Evolutionary conservation across 768 basidiomycete species (phyloP), one percentile per base, ranked within the genome.

Genomic region (Amanita subjunquillea): DNA sequence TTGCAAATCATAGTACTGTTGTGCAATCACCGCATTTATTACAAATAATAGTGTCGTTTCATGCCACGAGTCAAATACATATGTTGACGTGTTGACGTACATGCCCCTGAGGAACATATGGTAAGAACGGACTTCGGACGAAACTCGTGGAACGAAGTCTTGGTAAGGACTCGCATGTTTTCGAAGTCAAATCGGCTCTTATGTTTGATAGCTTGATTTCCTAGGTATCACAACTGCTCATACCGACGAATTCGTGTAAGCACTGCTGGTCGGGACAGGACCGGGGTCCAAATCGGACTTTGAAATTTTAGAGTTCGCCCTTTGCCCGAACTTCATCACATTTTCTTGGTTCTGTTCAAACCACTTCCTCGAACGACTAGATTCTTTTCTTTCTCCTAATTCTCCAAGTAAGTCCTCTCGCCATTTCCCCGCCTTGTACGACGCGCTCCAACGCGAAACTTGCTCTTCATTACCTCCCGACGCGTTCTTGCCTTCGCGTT

Each of bases 271-370:
- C 25, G 5, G 43, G 43, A 53, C 41, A 44, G 8, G 25, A 7
- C 62, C 71, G 71, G 73, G 63, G 62, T 62, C 48, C 64, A 58
- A 73, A 73, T 69, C 73, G 61, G 73, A 69, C 62, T 71, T 72
- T 71, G 38, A 73, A 74, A 62, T 47, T 68, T 73, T 65, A 59
- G 59, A 62, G 56, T 63, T 65, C 66, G 65, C 67, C 67, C 66
- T 68, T 67, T 68, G 63, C 67, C 66, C 66, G 67, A 64, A 56
- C 59, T 58, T 55, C 60, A 61, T 63, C 60, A 66, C 60, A 67
- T 70, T 72, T 74, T 73, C 67, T 67, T 66, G 67, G 34, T 65
- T 67, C 69, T 72, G 72, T 71, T 65, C 65, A 69, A 65, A 66
- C 70, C 70, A 69, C 67, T 63, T 65, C 63, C 61, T 66, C 67